phyloP scores from a whole-genome alignment of 805 yeast genomes.

The Ogataea minuta region DNA sequence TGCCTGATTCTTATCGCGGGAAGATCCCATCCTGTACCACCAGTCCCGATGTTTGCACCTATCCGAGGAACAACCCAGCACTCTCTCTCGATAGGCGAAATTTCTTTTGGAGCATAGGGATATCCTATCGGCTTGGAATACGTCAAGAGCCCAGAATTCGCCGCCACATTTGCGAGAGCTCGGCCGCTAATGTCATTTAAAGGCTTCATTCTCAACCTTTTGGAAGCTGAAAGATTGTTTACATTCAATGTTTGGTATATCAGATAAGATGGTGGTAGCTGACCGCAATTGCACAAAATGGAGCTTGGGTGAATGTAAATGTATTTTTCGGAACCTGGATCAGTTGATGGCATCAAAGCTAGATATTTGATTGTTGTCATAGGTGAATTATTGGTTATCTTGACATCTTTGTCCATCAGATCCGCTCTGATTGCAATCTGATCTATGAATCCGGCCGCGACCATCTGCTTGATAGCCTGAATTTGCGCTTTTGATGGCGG shows the following conservation, averaged over 20 bases:
- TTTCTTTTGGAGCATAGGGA: constrained; percentile 77
- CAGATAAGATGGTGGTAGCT: constrained; percentile 73
- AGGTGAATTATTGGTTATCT: constrained; percentile 54
- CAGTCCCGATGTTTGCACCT: constrained; percentile 80
- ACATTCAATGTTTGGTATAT: constrained; percentile 68
- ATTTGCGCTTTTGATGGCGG: constrained; percentile 71
- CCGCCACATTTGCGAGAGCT: constrained; percentile 76
- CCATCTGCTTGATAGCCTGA: constrained; percentile 82
- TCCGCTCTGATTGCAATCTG: constrained; percentile 87
- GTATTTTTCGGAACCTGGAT: constrained; percentile 42
- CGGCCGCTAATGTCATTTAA: constrained; percentile 73
- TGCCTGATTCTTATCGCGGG: constrained; percentile 79
- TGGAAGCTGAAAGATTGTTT: constrained; percentile 42
- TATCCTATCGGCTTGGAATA: constrained; percentile 91
- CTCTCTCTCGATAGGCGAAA: constrained; percentile 67
- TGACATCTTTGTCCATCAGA: constrained; percentile 58
- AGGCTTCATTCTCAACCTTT: constrained; percentile 64
- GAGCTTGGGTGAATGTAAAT: constrained; percentile 84
- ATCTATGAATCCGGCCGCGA: constrained; percentile 90
- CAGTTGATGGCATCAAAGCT: constrained; percentile 47
- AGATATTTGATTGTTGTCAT: constrained; percentile 64
- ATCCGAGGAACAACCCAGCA: constrained; percentile 89
- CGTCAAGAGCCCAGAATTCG: constrained; percentile 65
- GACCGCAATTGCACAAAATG: constrained; percentile 56
- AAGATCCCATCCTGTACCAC: constrained; percentile 89